phyloP scores from a whole-genome alignment of 1,139 yeast species.

The Martiniozyma asiatica region DNA sequence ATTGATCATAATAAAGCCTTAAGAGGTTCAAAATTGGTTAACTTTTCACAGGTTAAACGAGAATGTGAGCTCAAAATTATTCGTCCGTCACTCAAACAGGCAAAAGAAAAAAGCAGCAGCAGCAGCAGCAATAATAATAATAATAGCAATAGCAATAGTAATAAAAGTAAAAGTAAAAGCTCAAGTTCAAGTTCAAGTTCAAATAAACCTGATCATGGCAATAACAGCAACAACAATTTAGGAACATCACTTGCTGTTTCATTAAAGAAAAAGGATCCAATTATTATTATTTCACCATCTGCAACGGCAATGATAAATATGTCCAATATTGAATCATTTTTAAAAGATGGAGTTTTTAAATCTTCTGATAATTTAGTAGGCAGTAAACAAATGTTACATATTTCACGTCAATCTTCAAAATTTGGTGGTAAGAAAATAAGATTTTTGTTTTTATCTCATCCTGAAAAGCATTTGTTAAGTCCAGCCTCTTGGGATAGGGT shows the following conservation, averaged over 20 bases:
- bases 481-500: slow-evolving; percentile 98
- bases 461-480: slow-evolving; percentile 80
- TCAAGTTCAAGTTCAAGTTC: slow-evolving; percentile 6
- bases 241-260: slow-evolving; percentile 6
- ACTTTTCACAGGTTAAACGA: slow-evolving; percentile 60
- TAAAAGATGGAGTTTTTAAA: slow-evolving; percentile 62
- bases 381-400: slow-evolving; percentile 31
- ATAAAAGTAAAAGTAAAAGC: slow-evolving; percentile 7
- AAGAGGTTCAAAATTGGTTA: slow-evolving; percentile 65
- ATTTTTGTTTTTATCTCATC: slow-evolving; percentile 76
- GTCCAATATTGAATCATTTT: slow-evolving; percentile 68
- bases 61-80: slow-evolving; percentile 56
- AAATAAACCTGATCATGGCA: slow-evolving; percentile 1
- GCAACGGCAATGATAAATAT: slow-evolving; percentile 82
- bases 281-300: slow-evolving; percentile 84
- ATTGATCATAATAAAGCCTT: slow-evolving; percentile 71
- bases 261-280: slow-evolving; percentile 54
- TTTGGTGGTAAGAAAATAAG: slow-evolving; percentile 44
- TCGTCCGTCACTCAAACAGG: slow-evolving; percentile 9
- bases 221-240: too few relatives aligned
- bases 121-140: slow-evolving; percentile 32
- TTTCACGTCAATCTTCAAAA: slow-evolving; percentile 45
- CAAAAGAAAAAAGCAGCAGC: slow-evolving; percentile 10
- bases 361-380: slow-evolving; percentile 23
- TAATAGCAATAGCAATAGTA: too few relatives aligned